Base-by-base conservation (phyloP, 495 filamentous ascomycete species). In the Sphaerosporella brunnea region DNA sequence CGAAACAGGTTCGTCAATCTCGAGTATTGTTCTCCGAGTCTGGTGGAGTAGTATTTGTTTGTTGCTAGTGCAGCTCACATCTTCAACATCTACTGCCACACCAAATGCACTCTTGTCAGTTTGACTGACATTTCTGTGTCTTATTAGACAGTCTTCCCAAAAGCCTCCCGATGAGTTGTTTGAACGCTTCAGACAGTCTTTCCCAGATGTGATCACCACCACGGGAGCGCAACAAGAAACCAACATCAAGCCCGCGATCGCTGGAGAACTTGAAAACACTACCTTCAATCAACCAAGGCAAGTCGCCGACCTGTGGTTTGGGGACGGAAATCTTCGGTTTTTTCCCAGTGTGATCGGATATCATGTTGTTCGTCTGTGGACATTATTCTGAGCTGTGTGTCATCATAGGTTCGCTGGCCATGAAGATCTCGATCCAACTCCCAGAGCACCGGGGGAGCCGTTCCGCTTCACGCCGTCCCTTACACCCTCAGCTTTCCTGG, bases 381-480 rank as follows among this genome's bases (percentile, higher is more conserved):
- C 28, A 35, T 24, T 46, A 30, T 38, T 36, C 35, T 53, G 23
- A 47, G 28, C 28, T n/a, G 1, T 45, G 19, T 24, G 41, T 39
- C 23, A 48, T 32, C 24, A 23, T 32, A 47, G 49, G 23, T 47
- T 46, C 21, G 13, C 26, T 11, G 72, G 74, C 36, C 63, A 83
- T 59, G 85, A 85, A 66, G 80, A 85, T 62, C 72, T 77, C 48
- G 82, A 93, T 55, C 77, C 80, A 3, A 88, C 82, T 0, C 83
- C 84, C 3, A 74, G 77, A 55, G 80, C 75, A 24, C 67, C 77
- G 5, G 75, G 78, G 50, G 85, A 94, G 48, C 71, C 70, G 47
- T 82, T 87, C 71, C 71, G 82, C 39, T 90, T 90, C 59, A 90
- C 85, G 1, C 82, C 86, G 8, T 86, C 86, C 16, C 71, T 87